Conservation (phyloP, 106 monocot genomes). For the Alisma plantagoaquatica region DNA sequence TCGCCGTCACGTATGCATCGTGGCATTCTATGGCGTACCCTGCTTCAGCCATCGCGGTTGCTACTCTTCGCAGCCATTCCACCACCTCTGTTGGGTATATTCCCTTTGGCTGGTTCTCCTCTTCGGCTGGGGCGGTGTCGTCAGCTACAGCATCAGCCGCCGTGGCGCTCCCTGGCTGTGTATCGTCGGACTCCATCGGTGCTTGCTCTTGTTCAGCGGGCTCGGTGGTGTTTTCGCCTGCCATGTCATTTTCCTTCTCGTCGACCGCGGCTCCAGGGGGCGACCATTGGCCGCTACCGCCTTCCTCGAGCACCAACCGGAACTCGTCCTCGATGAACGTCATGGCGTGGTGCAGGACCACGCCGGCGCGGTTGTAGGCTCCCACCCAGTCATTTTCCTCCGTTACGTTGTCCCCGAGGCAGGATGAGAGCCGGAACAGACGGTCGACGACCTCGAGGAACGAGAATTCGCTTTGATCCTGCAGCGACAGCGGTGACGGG, state of each 20-base stretch:
- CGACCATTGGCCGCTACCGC: not conserved
- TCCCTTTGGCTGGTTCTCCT: not conserved
- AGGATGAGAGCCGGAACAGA: conserved; percentile 14
- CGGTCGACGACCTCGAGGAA: conserved; percentile 34
- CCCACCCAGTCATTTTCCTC: conserved; percentile 2
- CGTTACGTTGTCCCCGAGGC: not conserved
- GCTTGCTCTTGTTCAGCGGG: not conserved
- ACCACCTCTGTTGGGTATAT: conserved; percentile 20
- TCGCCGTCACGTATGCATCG: conserved; percentile 20
- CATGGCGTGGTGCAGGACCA: conserved; percentile 50
- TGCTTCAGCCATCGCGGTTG: conserved; percentile 16
- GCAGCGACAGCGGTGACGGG: conserved; percentile 3
- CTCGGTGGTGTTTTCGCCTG: conserved; percentile 5
- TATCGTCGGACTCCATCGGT: not conserved
- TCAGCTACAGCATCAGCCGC: too few species aligned
- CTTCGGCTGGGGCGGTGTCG: conserved; percentile 9
- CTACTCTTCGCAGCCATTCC: conserved; percentile 15
- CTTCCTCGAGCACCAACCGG: conserved; percentile 29
- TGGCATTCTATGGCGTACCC: conserved; percentile 22
- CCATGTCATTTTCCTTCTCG: not conserved
- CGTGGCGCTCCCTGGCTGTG: too few species aligned
- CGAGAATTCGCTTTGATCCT: conserved; percentile 7
- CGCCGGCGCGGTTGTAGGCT: conserved; percentile 21
- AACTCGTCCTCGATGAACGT: conserved; percentile 63
- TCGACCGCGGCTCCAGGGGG: conserved; percentile 4